Percentiles rank a stretch among this genome's conserved stretches.
phyloP scores from a whole-genome alignment of 495 filamentous ascomycete genomes.

The Penicillium alfredii region DNA sequence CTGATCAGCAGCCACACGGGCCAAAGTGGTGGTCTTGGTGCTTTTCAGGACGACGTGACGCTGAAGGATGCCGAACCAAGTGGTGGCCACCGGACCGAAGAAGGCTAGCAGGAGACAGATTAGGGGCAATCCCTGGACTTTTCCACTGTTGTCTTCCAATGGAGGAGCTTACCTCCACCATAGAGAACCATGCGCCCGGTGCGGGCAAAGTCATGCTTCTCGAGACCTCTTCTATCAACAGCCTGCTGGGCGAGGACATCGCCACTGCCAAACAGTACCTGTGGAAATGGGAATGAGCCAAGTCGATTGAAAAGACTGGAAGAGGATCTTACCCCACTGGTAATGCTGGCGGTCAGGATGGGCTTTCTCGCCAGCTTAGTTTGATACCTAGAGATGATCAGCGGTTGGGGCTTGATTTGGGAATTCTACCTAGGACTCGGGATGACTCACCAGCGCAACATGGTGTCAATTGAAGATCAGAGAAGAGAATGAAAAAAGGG shows the following conservation, averaged over 20 bases:
- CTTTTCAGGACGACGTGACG: conserved; percentile 58
- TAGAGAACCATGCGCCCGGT: conserved; percentile 90
- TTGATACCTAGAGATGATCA: conserved; percentile 66
- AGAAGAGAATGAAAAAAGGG: conserved; percentile 4
- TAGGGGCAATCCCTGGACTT: no score
- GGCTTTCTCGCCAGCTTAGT: conserved; percentile 72
- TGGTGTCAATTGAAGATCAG: conserved; percentile 12
- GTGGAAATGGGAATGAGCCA: conserved; percentile 1
- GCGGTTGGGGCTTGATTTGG: conserved; percentile 7
- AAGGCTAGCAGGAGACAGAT: conserved; percentile 48
- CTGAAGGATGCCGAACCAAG: conserved; percentile 81
- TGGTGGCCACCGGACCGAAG: conserved; percentile 87
- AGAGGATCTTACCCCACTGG: conserved; percentile 56
- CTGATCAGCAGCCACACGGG: conserved; percentile 81
- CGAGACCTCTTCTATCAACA: conserved; percentile 74
- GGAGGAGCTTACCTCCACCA: conserved; percentile 62
- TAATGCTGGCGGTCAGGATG: conserved; percentile 81
- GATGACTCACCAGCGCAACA: conserved; percentile 40
- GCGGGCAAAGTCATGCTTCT: conserved; percentile 73
- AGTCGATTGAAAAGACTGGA: neutral
- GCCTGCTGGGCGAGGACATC: conserved; percentile 89
- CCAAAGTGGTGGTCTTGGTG: conserved; percentile 63
- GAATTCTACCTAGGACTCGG: conserved; percentile 6
- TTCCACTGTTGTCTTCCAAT: neutral
- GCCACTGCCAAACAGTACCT: conserved; percentile 86